Base-by-base conservation (phyloP, 129 eudicot genomes). In the Helianthus tuberosus region DNA sequence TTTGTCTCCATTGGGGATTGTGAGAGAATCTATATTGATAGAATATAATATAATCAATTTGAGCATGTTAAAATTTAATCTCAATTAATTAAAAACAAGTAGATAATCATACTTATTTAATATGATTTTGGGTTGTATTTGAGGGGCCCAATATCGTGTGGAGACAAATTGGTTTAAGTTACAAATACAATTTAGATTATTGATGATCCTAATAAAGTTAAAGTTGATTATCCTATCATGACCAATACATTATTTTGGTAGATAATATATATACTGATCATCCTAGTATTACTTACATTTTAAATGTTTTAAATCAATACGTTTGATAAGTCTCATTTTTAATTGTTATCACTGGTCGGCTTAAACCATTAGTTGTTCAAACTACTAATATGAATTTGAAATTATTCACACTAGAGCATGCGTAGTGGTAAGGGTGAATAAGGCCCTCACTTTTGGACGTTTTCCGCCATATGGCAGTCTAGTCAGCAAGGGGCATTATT, bases 1-100 rank as follows among this genome's bases (percentile, higher is more conserved):
- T 69, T 32, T 69, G 74, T 69, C 74, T 69, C 62, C 32, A 69
- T 69, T 51, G 62, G 74, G n/a, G 39, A 13, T 11, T 44, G 73
- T 49, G 73, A 12, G 7, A 43, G 71, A 68, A 68, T 38, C 27
- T 64, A 25, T 6, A 11, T 11, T 38, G 13, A 48, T 63, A 5
- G 5, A 66, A 66, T 66, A 46, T 23, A 44, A 43, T 66, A 38
- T 66, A 25, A 25, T 46, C 17, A 17, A 66, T 43, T 66, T 66
- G 13, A 66, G 20, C 36, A 43, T 17, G 71, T 20, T 66, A 66
- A 66, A 44, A 5, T 1, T 48, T 44, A 60, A 32, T 29, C 44
- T 60, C 10, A 60, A 60, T 12, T 27, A 61, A 12, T 5, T 29
- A 61, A 32, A 12, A 32, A 5, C 36, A 11, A 61, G 10, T 10